Conservation (phyloP, 139 green algal species). For the Tetraselmis chui region DNA sequence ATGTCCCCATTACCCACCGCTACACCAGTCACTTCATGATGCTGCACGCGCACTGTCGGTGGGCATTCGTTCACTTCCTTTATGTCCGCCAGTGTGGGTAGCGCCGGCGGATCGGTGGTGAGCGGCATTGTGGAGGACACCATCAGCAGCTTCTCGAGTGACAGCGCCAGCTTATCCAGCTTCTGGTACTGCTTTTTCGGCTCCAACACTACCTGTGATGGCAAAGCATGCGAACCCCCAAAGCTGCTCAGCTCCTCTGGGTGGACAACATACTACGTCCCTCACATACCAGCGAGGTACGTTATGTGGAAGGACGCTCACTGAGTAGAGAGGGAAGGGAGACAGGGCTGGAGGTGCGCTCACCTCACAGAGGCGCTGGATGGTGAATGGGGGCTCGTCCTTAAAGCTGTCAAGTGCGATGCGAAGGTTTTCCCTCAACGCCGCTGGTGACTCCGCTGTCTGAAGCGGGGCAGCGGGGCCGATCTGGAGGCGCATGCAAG, state of each 20-base stretch:
- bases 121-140: neutral
- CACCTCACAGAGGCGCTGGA: neutral
- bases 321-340: neutral
- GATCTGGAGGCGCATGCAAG: no score
- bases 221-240: no score
- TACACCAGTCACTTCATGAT: no score
- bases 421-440: neutral
- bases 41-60: neutral
- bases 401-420: neutral
- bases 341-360: neutral
- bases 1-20: neutral
- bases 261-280: no score
- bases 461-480: neutral
- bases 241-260: no score
- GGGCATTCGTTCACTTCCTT: neutral
- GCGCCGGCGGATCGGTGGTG: neutral
- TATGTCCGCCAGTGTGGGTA: neutral
- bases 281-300: no score
- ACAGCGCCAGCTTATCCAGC: neutral
- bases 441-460: neutral
- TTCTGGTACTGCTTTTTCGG: neutral
- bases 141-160: neutral
- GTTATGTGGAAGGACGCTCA: neutral
- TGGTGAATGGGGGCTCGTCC: neutral
- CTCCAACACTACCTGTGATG: neutral